These are phyloP conservation scores for Diplodia intermedia DNA, from an alignment of 2,329 filamentous ascomycete species.

Conservation along the genomic window DNA sequence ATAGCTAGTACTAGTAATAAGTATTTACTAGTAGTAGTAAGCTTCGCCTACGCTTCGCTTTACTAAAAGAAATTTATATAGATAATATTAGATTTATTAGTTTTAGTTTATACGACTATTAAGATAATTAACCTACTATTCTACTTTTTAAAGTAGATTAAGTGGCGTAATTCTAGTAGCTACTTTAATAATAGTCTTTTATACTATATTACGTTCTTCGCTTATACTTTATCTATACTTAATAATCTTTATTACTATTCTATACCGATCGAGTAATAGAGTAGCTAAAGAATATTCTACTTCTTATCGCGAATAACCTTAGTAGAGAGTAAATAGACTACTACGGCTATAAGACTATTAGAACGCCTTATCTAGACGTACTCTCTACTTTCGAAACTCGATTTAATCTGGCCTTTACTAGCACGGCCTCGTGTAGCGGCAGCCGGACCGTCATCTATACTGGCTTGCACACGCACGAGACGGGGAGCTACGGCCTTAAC, in stretches of 20 bases:
- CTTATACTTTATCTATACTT: neutral
- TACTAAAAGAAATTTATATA: too few relatives aligned
- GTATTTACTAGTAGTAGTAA: too few relatives aligned
- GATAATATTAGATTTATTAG: too few relatives aligned
- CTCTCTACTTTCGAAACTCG: constrained; percentile 49
- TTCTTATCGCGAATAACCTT: constrained; percentile 55
- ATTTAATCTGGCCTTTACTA: constrained; percentile 54
- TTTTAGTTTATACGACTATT: too few relatives aligned
- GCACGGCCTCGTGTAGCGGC: constrained; percentile 58
- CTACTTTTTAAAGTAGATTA: too few relatives aligned
- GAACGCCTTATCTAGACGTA: constrained; percentile 53
- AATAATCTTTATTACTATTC: neutral
- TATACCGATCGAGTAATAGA: constrained; percentile 32
- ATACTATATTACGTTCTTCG: neutral
- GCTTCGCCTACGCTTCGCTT: too few relatives aligned
- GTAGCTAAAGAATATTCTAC: constrained; percentile 48
- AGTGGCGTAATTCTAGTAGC: too few relatives aligned
- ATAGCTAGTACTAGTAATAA: too few relatives aligned
- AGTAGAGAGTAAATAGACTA: constrained; percentile 47
- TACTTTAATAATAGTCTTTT: too few relatives aligned
- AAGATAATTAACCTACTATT: too few relatives aligned
- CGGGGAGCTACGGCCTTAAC: constrained; percentile 56
- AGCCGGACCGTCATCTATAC: constrained; percentile 59
- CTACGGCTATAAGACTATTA: constrained; percentile 43
- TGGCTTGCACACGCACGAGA: constrained; percentile 58